Conservation (phyloP, 2,329 filamentous ascomycete genomes). For the Pleurostoma richardsiae region DNA sequence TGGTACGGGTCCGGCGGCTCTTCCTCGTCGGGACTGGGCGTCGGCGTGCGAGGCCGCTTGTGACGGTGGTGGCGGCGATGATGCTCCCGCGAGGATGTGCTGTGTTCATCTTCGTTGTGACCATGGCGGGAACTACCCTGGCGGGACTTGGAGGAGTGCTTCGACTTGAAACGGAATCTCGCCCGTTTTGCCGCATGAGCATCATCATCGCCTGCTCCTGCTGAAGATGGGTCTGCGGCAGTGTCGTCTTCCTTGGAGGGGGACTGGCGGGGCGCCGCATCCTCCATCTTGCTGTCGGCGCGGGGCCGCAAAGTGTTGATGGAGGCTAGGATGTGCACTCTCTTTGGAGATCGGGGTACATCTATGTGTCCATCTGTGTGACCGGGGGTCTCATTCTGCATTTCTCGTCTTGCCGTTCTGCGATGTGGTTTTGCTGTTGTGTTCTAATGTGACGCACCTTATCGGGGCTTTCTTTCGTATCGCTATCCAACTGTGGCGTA, state of each 20-base stretch:
- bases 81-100: slow-evolving; percentile 4
- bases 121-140: slow-evolving; percentile 19
- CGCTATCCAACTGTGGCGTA: too few relatives aligned
- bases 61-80: slow-evolving; percentile 18
- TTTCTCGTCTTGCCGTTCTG: too few relatives aligned
- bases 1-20: slow-evolving; percentile 34
- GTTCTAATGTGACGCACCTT: too few relatives aligned
- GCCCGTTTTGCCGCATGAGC: not conserved
- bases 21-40: not conserved
- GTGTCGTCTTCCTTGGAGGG: not conserved
- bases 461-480: too few relatives aligned
- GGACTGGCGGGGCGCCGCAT: not conserved
- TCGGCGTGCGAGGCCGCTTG: not conserved
- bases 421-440: too few relatives aligned
- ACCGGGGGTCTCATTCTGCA: too few relatives aligned
- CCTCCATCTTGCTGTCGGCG: slow-evolving; percentile 1
- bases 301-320: not conserved
- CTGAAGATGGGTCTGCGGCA: not conserved
- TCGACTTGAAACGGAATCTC: slow-evolving; percentile 35
- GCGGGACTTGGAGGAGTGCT: slow-evolving; percentile 20
- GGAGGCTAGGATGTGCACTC: not conserved
- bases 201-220: not conserved
- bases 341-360: too few relatives aligned
- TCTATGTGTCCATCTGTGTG: too few relatives aligned
- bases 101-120: slow-evolving; percentile 16